Conservation (phyloP, 768 basidiomycete species). For the Mycena vulgaris region DNA sequence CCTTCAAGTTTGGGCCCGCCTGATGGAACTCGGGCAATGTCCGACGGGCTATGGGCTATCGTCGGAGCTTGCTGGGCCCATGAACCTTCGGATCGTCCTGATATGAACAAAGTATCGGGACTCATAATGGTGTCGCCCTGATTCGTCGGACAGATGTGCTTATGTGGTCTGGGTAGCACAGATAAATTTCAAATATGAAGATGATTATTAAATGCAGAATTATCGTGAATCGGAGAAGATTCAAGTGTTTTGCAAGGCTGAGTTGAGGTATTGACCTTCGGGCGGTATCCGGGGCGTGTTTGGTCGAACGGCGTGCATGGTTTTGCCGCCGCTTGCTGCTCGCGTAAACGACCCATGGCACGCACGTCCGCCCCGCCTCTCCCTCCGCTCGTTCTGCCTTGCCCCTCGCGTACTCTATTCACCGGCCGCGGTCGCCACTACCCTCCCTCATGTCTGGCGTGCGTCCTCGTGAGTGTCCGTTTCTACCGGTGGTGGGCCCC, state of each 20-base stretch:
- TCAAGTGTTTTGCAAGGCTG: slow-evolving; percentile 6
- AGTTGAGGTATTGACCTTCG: slow-evolving; percentile 12
- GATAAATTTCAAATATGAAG: no score
- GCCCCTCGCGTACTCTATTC: slow-evolving; percentile 6
- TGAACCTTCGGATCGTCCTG: no score
- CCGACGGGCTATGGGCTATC: no score
- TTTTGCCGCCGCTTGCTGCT: slow-evolving; percentile 2
- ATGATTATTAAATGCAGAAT: slow-evolving; percentile 6
- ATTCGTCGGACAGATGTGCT: slow-evolving; percentile 9
- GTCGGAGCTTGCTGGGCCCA: no score
- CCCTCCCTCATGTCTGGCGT: slow-evolving; percentile 3
- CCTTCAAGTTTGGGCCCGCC: no score
- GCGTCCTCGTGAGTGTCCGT: no score
- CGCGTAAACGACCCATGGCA: slow-evolving; percentile 3
- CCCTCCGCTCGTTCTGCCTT: neutral
- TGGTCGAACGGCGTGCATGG: neutral
- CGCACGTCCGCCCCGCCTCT: neutral
- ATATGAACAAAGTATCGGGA: no score
- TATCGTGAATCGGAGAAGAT: slow-evolving; percentile 8
- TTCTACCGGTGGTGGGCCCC: no score
- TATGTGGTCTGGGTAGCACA: neutral
- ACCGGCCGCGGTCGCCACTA: no score
- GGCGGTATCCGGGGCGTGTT: slow-evolving; percentile 6
- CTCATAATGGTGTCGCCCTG: slow-evolving; percentile 5
- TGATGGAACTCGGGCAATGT: no score